These are phyloP conservation scores for Paramecium biaurelia DNA, from an alignment of 73 alveolate species.

Conservation along the genomic window DNA sequence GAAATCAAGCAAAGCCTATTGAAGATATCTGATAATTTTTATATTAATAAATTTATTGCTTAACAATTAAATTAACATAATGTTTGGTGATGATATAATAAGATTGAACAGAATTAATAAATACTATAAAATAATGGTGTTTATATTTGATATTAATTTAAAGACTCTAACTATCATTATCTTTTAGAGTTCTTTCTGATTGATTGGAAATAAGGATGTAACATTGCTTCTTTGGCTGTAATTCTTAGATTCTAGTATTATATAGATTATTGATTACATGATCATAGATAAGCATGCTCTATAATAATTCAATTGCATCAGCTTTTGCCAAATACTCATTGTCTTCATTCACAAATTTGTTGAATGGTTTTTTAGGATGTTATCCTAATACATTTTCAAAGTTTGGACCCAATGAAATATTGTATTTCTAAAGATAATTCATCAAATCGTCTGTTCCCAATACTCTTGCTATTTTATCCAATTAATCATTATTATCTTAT, in stretches of 20 bases:
- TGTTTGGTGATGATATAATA: neutral
- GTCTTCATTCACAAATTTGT: slow-evolving; percentile 74
- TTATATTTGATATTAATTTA: neutral
- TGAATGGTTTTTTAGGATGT: slow-evolving; percentile 79
- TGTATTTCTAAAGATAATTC: slow-evolving; percentile 75
- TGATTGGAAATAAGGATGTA: slow-evolving; percentile 76
- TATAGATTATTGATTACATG: slow-evolving; percentile 52
- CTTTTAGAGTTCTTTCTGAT: slow-evolving; percentile 33
- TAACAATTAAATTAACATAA: neutral
- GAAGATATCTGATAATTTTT: neutral
- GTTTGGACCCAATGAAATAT: slow-evolving; percentile 65
- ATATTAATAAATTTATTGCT: slow-evolving; percentile 26
- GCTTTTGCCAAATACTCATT: slow-evolving; percentile 77
- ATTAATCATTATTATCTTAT: slow-evolving; percentile 78
- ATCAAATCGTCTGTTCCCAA: slow-evolving; percentile 80
- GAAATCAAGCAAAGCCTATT: neutral
- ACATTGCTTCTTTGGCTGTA: slow-evolving; percentile 82
- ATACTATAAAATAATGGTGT: neutral
- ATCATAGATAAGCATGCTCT: slow-evolving; percentile 82
- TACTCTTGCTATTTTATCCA: slow-evolving; percentile 84
- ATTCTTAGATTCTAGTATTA: slow-evolving; percentile 67
- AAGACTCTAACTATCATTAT: slow-evolving; percentile 9
- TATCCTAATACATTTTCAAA: slow-evolving; percentile 69
- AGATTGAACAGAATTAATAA: neutral
- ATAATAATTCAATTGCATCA: slow-evolving; percentile 86